A percentile compares a stretch with the other conserved stretches of the same genome.
Evolutionary conservation across 768 basidiomycete genomes (phyloP).

Genomic region (Termitomyces sp.): DNA sequence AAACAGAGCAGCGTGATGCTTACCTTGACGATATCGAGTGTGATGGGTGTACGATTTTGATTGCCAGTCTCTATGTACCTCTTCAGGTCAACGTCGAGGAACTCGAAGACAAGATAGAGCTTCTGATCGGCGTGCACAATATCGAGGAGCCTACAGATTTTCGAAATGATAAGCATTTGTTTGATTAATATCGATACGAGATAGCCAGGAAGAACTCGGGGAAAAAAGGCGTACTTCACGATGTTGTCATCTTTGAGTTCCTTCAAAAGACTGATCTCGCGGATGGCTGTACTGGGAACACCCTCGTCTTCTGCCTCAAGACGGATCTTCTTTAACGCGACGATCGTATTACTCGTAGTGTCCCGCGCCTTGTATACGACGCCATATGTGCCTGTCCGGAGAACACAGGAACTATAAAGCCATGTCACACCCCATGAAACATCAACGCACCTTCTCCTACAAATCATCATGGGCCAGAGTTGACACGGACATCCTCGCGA

Average conservation of each 20-base stretch:
- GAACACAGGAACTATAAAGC: constrained; percentile 8
- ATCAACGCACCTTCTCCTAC: constrained; percentile 46
- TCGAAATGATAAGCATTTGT: neutral
- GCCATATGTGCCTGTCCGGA: constrained; percentile 82
- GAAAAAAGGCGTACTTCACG: constrained; percentile 57
- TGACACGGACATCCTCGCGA: neutral
- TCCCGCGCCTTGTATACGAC: constrained; percentile 98
- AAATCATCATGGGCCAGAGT: constrained; percentile 7
- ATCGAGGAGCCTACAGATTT: constrained; percentile 69
- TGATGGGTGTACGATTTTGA: constrained; percentile 64
- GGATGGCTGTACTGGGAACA: constrained; percentile 95
- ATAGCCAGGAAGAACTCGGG: neutral
- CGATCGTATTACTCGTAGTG: constrained; percentile 68
- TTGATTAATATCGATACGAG: neutral
- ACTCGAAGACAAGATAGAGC: constrained; percentile 97
- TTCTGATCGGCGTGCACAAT: constrained; percentile 97
- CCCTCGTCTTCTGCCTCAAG: constrained; percentile 99
- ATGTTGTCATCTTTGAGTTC: constrained; percentile 96
- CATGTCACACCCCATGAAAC: neutral
- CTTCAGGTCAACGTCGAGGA: constrained; percentile 94
- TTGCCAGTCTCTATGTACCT: constrained; percentile 92
- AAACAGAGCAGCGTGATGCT: constrained; percentile 18
- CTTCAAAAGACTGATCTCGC: constrained; percentile 96
- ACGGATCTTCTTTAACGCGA: constrained; percentile 97
- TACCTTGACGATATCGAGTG: constrained; percentile 76